Evolutionary conservation across 192 early-diverging fungal genomes (phyloP).

Genomic region (Cetraspora pellucida): DNA sequence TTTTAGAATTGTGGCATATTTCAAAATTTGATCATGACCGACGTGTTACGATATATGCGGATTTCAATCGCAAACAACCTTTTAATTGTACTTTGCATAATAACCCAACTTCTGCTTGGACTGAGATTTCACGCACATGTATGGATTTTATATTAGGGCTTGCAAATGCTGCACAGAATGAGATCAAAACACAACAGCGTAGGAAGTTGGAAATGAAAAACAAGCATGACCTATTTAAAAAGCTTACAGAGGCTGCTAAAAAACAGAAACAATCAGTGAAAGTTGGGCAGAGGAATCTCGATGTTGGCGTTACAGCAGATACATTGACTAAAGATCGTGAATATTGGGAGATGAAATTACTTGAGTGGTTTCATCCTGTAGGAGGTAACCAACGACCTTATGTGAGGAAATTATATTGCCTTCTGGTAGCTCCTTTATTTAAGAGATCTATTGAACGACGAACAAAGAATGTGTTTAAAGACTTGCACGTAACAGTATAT

Average conservation of each 20-base stretch:
- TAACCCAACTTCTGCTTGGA: constrained; percentile 9
- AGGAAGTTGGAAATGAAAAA: not conserved
- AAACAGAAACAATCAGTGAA: not conserved
- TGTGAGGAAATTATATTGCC: not conserved
- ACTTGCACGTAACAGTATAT: constrained; percentile 10
- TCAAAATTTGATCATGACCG: constrained; percentile 15
- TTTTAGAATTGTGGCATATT: constrained; percentile 25
- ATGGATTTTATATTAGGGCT: constrained; percentile 19
- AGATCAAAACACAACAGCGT: not conserved
- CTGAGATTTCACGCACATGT: constrained; percentile 12
- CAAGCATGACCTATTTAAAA: constrained; percentile 15
- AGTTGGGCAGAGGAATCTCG: not conserved
- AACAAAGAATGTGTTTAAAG: constrained; percentile 12
- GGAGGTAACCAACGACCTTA: not conserved
- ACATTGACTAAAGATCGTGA: constrained; percentile 15
- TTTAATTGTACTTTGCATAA: constrained; percentile 12
- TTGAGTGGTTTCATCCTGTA: constrained; percentile 13
- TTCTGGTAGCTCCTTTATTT: not conserved
- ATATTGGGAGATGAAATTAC: constrained; percentile 17
- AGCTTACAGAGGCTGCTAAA: not conserved
- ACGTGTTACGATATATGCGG: constrained; percentile 9
- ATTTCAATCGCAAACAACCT: constrained; percentile 12
- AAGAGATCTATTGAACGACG: constrained; percentile 7
- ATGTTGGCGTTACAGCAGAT: not conserved
- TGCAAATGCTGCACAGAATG: constrained; percentile 11